These are phyloP conservation scores for Letharia lupina DNA, from an alignment of 495 filamentous ascomycete genomes.

Conservation along the genomic window DNA sequence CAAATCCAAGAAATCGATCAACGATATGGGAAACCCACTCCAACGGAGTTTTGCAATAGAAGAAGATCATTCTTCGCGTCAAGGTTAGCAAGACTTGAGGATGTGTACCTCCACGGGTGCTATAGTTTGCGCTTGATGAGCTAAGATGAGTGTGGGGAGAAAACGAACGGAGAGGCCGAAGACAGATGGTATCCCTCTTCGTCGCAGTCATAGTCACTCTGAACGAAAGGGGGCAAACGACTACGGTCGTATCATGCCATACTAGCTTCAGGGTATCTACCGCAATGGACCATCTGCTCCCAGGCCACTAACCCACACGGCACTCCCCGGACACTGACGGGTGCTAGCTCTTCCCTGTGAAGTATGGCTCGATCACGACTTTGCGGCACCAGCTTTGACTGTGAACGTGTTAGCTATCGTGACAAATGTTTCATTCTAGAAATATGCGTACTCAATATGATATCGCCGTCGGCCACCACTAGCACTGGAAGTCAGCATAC, in stretches of 20 bases:
- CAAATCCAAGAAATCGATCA: too few species aligned
- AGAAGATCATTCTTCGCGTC: too few species aligned
- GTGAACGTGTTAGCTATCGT: not conserved
- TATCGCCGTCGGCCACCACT: not conserved
- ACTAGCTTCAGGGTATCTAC: not conserved
- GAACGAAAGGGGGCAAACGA: too few species aligned
- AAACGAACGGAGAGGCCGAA: too few species aligned
- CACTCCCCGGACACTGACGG: not conserved
- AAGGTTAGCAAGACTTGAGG: too few species aligned
- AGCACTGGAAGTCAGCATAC: not conserved
- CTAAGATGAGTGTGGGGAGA: too few species aligned
- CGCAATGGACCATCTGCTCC: not conserved
- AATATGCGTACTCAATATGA: conserved; percentile 1
- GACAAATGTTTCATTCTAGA: not conserved
- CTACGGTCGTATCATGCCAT: not conserved
- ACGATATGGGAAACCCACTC: too few species aligned
- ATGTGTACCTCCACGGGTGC: too few species aligned
- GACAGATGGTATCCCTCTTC: too few species aligned
- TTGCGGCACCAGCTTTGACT: conserved; percentile 16
- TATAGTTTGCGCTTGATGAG: too few species aligned
- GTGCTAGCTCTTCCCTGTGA: not conserved
- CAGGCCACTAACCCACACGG: not conserved
- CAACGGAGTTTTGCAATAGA: too few species aligned
- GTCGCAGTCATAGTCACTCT: too few species aligned
- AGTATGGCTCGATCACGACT: conserved; percentile 8